Evolutionary conservation across 176 grass and related monocot genomes (phyloP), one percentile per base, ranked within the genome.

Genomic region (Avena sativa): DNA sequence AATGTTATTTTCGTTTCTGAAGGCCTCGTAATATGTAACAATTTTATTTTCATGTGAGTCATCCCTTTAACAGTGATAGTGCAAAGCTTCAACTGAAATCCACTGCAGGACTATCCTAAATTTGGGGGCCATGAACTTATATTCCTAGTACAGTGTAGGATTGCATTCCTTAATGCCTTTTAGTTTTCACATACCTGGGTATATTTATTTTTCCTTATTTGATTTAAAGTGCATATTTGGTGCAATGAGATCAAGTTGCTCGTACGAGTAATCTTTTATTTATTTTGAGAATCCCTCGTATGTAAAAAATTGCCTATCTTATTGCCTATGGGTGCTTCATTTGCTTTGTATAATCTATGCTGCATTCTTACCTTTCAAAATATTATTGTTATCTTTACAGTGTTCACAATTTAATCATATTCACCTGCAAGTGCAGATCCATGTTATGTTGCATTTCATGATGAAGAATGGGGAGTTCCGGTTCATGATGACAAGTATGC

Each of bases 401-500:
- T 9, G 15, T 0, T 17, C 14, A 52, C 46, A 8, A 44, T 79
- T 74, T 79, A 16, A 65, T 76, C n/a, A 23, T 82, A 63, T 70
- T 81, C 5, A 4, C 17, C 77, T 77, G 8, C 61, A 81, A 65
- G 6, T 87, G 84, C 87, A 96, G 94, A 96, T 82, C 78, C 87
- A 52, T 89, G 83, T 90, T 96, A 96, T 88, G 85, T 78, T 93
- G 85, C 87, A 63, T 96, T 93, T 84, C 94, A 96, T 81, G 94
- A 96, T 30, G 94, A 96, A 81, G 93, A 95, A 81, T 95, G 93
- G 91, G 93, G 93, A 74, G 89, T 89, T 81, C 91, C 91, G 55
- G 91, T 93, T 62, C 94, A 96, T 68, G 94, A 96, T 93, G 94
- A 96, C 87, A 95, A 86, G 89, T 93, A 91, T 86, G 87, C 23